Conservation (phyloP, 495 filamentous ascomycete species). For the Talaromyces thailandensis region DNA sequence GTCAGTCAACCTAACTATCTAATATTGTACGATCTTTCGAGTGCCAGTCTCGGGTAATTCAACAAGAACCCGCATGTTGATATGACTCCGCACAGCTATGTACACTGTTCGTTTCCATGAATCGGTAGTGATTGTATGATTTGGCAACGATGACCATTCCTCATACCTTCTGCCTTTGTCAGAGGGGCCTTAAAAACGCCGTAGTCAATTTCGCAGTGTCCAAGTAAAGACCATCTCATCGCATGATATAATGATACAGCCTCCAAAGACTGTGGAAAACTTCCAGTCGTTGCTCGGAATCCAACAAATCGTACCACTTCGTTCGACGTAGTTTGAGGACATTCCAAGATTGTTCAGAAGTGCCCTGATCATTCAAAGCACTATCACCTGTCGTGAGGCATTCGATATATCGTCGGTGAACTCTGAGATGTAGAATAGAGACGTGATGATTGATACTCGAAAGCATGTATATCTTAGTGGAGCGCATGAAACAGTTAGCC, state of each 20-base stretch:
- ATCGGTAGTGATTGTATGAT: neutral
- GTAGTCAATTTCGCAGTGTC: no score
- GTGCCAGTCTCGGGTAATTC: no score
- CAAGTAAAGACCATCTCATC: conserved; percentile 13
- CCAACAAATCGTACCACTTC: conserved; percentile 71
- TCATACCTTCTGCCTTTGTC: no score
- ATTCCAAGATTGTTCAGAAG: conserved; percentile 53
- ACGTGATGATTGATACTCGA: conserved; percentile 79
- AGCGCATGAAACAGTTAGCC: conserved; percentile 3
- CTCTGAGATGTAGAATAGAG: conserved; percentile 61
- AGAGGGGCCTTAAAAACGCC: no score
- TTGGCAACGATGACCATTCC: neutral
- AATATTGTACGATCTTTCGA: no score
- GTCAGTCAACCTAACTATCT: no score
- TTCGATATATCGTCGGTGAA: conserved; percentile 58
- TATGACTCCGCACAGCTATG: neutral
- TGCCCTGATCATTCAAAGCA: conserved; percentile 27
- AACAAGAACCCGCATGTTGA: neutral
- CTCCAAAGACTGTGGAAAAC: conserved; percentile 68
- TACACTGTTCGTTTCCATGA: neutral
- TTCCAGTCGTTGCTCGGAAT: conserved; percentile 56
- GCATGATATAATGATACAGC: conserved; percentile 63
- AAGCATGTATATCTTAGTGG: conserved; percentile 63
- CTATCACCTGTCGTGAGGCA: conserved; percentile 32
- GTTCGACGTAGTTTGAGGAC: conserved; percentile 57